Evolutionary conservation across 208 protist species (phyloP).

Genomic region (Wallacemonas rigidus): DNA sequence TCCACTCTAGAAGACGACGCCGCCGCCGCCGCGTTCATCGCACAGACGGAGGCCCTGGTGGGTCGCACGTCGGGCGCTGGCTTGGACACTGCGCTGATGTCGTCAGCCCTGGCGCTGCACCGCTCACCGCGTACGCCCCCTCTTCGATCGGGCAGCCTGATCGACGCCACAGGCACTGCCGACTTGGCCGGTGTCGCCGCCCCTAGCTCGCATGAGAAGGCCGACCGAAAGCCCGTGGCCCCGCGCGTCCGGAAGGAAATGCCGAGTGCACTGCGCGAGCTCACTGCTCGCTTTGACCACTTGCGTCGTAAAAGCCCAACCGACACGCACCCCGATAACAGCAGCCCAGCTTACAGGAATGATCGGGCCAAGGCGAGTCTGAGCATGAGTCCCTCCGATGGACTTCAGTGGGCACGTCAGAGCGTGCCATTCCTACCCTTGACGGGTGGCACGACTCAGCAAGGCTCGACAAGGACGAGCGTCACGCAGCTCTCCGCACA

Average conservation of each 20-base stretch:
- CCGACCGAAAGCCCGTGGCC: not conserved
- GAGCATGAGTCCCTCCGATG: too few relatives aligned
- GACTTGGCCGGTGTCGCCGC: not conserved
- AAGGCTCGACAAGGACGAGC: too few relatives aligned
- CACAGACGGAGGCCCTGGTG: constrained; percentile 13
- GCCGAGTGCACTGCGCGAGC: constrained; percentile 8
- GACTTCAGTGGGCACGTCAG: too few relatives aligned
- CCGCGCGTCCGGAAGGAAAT: not conserved
- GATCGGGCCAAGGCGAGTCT: too few relatives aligned
- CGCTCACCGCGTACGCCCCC: not conserved
- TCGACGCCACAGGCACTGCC: constrained; percentile 1
- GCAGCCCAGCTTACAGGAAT: not conserved
- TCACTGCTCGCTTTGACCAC: not conserved
- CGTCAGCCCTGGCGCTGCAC: not conserved
- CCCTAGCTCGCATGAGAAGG: not conserved
- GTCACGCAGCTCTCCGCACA: not conserved
- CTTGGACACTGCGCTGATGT: not conserved
- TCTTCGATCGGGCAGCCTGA: not conserved
- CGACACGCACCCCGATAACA: not conserved
- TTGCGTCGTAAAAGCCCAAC: not conserved
- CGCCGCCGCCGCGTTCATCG: constrained; percentile 3
- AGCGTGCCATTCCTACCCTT: too few relatives aligned
- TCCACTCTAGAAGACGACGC: not conserved
- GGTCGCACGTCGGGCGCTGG: not conserved
- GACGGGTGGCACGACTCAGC: too few relatives aligned